Evolutionary conservation across 2,329 filamentous ascomycete species (phyloP), one percentile per base, ranked within the genome.

Genomic region (Fusarium setosum): DNA sequence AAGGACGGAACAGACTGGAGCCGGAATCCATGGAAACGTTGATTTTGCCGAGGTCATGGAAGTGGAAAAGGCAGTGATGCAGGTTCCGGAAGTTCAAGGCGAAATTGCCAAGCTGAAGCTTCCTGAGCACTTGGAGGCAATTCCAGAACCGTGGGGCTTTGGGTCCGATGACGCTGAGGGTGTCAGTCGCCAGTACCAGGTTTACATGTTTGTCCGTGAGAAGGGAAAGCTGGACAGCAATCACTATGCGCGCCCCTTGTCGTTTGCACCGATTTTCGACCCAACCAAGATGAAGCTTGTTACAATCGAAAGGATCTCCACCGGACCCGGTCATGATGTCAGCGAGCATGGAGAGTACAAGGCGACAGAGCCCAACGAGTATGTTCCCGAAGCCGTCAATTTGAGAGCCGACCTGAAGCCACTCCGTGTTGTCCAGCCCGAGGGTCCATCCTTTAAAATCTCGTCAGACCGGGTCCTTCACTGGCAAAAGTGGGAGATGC

Each of bases 401-500:
- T 68, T 81, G 17, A 78, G 88, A 8, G 78, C 80, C 47, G 87
- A 87, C 58, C 74, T 89, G 24, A 93, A 92, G 76, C 91, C 91
- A 1, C 84, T 94, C 68, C 88, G 92, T 63, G 89, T 95, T 29
- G 83, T 87, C 3, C 92, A 95, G 69, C 85, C 85, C 17, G 87
- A 92, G 18, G 91, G 91, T 0, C 84, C 90, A 0, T 90, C 87
- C 2, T 93, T 93, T 76, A 80, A 77, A 0, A 81, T 91, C 49
- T 64, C 34, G 0, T 80, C 65, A 40, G 78, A 85, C 68, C 80
- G 81, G 17, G 24, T 59, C n/a, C 69, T 88, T 6, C 76, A 82
- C 56, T 90, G 88, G 88, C 86, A 90, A 73, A 88, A 90, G 68
- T 92, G 90, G 90, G 81, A 84, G 2, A 89, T 93, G 77, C 82